Percentiles rank a stretch among this genome's conserved stretches.
Conservation (phyloP, 495 filamentous ascomycete genomes). For the Corynascus novoguineensis region DNA sequence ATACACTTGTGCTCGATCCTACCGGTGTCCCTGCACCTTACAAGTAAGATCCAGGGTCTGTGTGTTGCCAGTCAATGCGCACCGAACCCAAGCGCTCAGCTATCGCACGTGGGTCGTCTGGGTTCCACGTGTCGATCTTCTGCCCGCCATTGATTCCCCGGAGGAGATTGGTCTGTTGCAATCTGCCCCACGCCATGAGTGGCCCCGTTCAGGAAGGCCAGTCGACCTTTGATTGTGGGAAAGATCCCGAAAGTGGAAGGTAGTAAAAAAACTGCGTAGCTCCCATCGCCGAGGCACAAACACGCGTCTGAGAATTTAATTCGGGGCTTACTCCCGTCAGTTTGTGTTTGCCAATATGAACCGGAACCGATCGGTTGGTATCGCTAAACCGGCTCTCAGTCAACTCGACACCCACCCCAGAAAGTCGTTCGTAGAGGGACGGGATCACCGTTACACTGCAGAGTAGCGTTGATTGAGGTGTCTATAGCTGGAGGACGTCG, state of each 20-base stretch:
- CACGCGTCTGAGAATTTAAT: not conserved
- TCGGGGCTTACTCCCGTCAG: not conserved
- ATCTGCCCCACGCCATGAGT: not conserved
- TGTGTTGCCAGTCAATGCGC: no score
- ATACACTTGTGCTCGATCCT: no score
- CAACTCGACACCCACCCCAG: no score
- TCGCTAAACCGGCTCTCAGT: no score
- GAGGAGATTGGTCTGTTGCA: not conserved
- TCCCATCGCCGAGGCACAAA: not conserved
- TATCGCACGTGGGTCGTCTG: not conserved
- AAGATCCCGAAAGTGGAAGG: slow-evolving; percentile 3
- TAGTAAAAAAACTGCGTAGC: not conserved
- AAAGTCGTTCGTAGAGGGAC: no score
- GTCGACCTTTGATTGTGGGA: not conserved
- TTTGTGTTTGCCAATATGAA: not conserved
- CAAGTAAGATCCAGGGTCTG: no score
- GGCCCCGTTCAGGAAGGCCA: not conserved
- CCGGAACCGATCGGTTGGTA: not conserved
- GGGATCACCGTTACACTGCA: slow-evolving; percentile 12
- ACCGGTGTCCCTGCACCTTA: no score
- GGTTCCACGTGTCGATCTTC: slow-evolving; percentile 2
- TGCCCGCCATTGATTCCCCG: not conserved
- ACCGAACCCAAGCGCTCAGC: not conserved
- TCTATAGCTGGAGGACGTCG: no score
- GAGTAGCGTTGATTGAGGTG: no score